Percentiles rank a stretch among this genome's conserved stretches.
phyloP scores from a whole-genome alignment of 2,329 filamentous ascomycete genomes.

The Cladosporium sp. region DNA sequence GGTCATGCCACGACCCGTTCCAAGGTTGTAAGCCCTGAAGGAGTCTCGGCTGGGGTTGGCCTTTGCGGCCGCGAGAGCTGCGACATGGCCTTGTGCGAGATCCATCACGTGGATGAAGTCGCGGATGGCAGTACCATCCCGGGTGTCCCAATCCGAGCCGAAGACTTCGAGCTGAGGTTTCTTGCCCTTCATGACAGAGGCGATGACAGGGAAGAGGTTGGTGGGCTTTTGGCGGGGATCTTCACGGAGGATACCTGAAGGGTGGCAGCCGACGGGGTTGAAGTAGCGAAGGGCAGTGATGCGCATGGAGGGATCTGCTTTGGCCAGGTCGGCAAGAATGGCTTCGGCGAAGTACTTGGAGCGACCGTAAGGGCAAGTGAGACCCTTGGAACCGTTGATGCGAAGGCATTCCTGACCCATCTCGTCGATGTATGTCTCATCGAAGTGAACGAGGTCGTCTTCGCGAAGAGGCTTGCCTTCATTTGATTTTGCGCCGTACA shows the following conservation, averaged over 20 bases:
- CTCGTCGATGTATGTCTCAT: constrained; percentile 41
- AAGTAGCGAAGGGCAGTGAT: constrained; percentile 64
- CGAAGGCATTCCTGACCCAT: constrained; percentile 38
- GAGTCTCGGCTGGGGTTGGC: constrained; percentile 26
- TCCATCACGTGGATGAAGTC: constrained; percentile 67
- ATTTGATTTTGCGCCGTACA: constrained; percentile 50
- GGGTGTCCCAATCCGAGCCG: constrained; percentile 61
- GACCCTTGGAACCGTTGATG: constrained; percentile 49
- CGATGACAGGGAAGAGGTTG: constrained; percentile 62
- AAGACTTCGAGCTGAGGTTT: constrained; percentile 56
- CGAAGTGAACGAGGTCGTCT: constrained; percentile 24
- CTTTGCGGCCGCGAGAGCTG: constrained; percentile 47
- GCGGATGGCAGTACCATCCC: constrained; percentile 61
- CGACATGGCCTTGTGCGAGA: constrained; percentile 60
- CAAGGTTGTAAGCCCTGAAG: constrained; percentile 40
- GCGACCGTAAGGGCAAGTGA: constrained; percentile 63
- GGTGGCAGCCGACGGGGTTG: constrained; percentile 64
- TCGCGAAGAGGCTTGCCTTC: constrained; percentile 22
- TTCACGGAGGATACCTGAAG: constrained; percentile 60
- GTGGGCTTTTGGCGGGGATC: constrained; percentile 59
- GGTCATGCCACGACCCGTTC: constrained; percentile 39
- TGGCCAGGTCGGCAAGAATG: constrained; percentile 59
- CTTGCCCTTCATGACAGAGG: constrained; percentile 56
- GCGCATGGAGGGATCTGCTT: constrained; percentile 58
- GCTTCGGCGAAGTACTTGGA: constrained; percentile 67